Percentiles rank a stretch among this genome's conserved stretches.
phyloP scores from a whole-genome alignment of 768 basidiomycete species.

The Glaciozyma martinii region DNA sequence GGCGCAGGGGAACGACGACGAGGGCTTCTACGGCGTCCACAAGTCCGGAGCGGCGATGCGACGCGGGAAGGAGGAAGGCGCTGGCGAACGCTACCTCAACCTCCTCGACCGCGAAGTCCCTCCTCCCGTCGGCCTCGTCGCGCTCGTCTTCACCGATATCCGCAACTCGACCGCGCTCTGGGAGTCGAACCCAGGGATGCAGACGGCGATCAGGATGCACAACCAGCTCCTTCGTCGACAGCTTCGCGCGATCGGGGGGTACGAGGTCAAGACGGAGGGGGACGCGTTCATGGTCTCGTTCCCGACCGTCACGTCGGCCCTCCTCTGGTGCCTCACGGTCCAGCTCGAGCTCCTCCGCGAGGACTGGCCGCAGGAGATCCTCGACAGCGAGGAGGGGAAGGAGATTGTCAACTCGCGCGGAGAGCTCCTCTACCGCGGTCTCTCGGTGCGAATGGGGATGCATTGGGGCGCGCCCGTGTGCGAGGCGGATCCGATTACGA shows the following conservation, averaged over 20 bases:
- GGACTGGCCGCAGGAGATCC: conserved; percentile 84
- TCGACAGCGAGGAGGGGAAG: conserved; percentile 85
- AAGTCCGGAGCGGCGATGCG: conserved; percentile 36
- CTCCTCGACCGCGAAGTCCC: conserved; percentile 64
- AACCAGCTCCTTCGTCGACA: conserved; percentile 76
- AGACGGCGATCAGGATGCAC: conserved; percentile 81
- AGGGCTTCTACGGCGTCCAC: conserved; percentile 44
- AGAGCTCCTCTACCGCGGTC: conserved; percentile 65
- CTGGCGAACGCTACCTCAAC: conserved; percentile 41
- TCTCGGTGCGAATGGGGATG: conserved; percentile 95
- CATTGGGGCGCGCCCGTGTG: conserved; percentile 85
- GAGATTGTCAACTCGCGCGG: conserved; percentile 53
- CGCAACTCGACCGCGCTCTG: conserved; percentile 91
- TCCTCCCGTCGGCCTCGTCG: conserved; percentile 75
- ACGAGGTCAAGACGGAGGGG: conserved; percentile 98
- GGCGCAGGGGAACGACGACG: conserved; percentile 43
- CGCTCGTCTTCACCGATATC: conserved; percentile 96
- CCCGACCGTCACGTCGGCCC: conserved; percentile 70
- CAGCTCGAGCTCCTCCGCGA: conserved; percentile 72
- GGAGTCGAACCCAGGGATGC: conserved; percentile 94
- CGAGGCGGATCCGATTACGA: conserved; percentile 80
- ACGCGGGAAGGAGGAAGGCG: conserved; percentile 10
- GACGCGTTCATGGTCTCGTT: conserved; percentile 99
- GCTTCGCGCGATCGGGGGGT: conserved; percentile 82
- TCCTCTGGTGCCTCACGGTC: conserved; percentile 83